phyloP scores from a whole-genome alignment of 352 stramenopile genomes.

The Phytophthora ramorum region DNA sequence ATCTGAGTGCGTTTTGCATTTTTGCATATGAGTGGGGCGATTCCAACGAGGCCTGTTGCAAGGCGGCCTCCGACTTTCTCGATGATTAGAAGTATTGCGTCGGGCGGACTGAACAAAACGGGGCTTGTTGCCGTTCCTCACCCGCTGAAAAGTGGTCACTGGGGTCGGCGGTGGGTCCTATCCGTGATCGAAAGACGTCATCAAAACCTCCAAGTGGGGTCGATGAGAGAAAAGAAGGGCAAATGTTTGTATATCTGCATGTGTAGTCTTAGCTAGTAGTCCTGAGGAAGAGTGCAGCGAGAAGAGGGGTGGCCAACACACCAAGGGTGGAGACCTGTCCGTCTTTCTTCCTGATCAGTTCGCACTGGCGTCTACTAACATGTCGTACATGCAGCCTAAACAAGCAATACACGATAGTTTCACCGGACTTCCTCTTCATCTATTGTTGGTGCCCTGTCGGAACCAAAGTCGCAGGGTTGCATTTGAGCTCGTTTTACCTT shows the following conservation, averaged over 20 bases:
- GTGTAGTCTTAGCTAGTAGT: slow-evolving; percentile 5
- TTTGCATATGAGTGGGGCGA: slow-evolving; percentile 37
- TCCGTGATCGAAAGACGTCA: slow-evolving; percentile 85
- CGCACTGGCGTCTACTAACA: slow-evolving; percentile 10
- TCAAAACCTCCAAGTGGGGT: slow-evolving; percentile 56
- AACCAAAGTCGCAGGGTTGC: neutral
- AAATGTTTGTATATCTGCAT: slow-evolving; percentile 24
- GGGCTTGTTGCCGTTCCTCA: slow-evolving; percentile 33
- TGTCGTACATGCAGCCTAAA: slow-evolving; percentile 11
- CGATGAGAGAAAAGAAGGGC: slow-evolving; percentile 66
- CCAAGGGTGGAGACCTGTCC: slow-evolving; percentile 30
- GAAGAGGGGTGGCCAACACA: slow-evolving; percentile 27
- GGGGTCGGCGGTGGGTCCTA: slow-evolving; percentile 27
- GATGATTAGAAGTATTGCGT: slow-evolving; percentile 88
- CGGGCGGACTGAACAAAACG: slow-evolving; percentile 88
- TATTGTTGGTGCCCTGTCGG: neutral
- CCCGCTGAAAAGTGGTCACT: slow-evolving; percentile 82
- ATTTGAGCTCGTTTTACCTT: neutral
- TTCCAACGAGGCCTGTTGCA: slow-evolving; percentile 33
- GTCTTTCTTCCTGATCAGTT: slow-evolving; percentile 7
- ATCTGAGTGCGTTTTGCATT: slow-evolving; percentile 14
- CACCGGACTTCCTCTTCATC: slow-evolving; percentile 11
- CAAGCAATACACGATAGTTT: slow-evolving; percentile 10
- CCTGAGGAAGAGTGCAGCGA: slow-evolving; percentile 39
- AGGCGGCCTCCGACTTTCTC: slow-evolving; percentile 55